phyloP scores from a whole-genome alignment of 495 filamentous ascomycete genomes.

The Neurospora sp. region DNA sequence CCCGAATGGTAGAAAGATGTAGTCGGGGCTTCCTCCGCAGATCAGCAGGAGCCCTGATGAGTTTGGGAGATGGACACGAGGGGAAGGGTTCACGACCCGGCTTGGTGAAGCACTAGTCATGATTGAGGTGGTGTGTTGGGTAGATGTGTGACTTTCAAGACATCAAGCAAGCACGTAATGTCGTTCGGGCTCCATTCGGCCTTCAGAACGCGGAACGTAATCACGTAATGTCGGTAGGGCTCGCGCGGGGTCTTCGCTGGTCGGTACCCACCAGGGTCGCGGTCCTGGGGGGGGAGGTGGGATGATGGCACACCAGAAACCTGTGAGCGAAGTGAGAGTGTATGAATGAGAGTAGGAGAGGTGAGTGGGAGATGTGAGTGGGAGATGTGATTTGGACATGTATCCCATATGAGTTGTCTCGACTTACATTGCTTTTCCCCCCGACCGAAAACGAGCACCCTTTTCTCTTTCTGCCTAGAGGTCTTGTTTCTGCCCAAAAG shows the following conservation, averaged over 20 bases:
- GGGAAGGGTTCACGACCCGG: neutral
- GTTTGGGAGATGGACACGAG: neutral
- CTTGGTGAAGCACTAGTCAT: neutral
- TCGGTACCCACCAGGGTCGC: neutral
- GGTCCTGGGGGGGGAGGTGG: neutral
- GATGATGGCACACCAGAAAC: neutral
- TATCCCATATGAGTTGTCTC: neutral
- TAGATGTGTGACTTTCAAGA: neutral
- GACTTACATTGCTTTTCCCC: neutral
- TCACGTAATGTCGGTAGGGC: neutral
- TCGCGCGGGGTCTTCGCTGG: neutral
- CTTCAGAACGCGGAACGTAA: neutral
- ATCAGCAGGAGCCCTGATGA: neutral
- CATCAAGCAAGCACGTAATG: neutral
- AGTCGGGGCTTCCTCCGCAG: neutral
- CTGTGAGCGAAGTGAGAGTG: neutral
- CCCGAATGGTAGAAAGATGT: neutral
- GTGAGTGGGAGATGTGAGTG: neutral
- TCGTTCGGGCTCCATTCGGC: neutral
- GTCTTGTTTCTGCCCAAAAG: neutral
- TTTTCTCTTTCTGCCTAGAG: neutral
- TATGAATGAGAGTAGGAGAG: neutral
- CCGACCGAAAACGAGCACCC: neutral
- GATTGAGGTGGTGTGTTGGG: neutral
- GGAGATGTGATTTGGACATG: neutral